Evolutionary conservation across 441 rosid species (phyloP), one percentile per base, ranked within the genome.

Genomic region (Erysimum pusillum): DNA sequence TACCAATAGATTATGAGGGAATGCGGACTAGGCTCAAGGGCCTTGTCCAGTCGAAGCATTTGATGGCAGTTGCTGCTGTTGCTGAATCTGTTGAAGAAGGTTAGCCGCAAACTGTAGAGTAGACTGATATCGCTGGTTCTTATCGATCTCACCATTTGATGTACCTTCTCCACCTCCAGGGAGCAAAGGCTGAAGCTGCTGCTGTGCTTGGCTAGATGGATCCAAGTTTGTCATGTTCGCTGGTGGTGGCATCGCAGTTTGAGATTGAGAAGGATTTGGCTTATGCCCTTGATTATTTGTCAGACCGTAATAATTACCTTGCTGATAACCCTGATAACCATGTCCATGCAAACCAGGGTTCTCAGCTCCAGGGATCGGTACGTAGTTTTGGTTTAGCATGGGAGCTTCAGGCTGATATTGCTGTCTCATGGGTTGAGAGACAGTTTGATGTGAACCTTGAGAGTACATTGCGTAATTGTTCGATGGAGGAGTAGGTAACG

Each of bases 101-200:
- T 63, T 90, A 32, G 99, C 98, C 9, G 98, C 99, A 84, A 93
- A 83, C 80, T 93, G 97, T 63, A 96, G 81, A 1, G 99, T 93
- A 73, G 97, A 96, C 74, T 96, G 98, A 82, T 93, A 96, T 28
- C 92, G 82, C 82, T 93, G 94, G 79, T 90, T 87, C 81, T 91
- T 93, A 81, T 93, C 97, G 13, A 73, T 86, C 82, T 91, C 98
- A 34, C 59, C 83, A 77, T 87, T 91, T 74, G 93, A 71, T 35
- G 77, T 57, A 39, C 80, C 87, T 82, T 82, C 92, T 74, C 78
- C 81, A 82, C 86, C 66, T 59, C 85, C 92, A 74, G 87, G 62
- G 41, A 84, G 63, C 63, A 84, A 75, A 73, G 87, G 69, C 75
- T 91, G 91, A 45, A 74, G 78, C 68, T 86, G 93, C 63, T 62